A percentile compares a stretch with the other conserved stretches of the same genome.
Conservation (phyloP, 2,329 filamentous ascomycete genomes). For the Claviceps citrina region DNA sequence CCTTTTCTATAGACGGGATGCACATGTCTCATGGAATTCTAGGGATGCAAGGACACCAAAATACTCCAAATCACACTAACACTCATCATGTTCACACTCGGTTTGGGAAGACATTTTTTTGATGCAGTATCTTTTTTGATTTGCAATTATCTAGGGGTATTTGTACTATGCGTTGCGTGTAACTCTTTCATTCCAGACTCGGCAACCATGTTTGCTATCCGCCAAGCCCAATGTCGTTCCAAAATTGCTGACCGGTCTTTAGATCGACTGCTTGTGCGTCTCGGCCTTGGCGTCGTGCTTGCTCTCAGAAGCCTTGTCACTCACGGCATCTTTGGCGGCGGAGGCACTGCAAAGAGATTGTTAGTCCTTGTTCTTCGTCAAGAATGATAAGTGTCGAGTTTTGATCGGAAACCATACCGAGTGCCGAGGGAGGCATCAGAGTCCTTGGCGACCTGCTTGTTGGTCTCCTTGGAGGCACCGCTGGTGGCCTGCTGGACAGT, state of each 20-base stretch:
- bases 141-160: slow-evolving; percentile 8
- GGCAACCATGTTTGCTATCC: neutral
- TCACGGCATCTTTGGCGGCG: slow-evolving; percentile 33
- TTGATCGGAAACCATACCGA: slow-evolving; percentile 35
- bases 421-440: slow-evolving; percentile 34
- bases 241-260: slow-evolving; percentile 12
- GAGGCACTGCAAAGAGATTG: slow-evolving; percentile 20
- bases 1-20: too few species aligned
- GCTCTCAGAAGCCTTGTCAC: slow-evolving; percentile 30
- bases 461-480: slow-evolving; percentile 49
- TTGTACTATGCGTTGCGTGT: neutral
- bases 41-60: too few species aligned
- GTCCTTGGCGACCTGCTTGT: slow-evolving; percentile 55
- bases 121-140: neutral
- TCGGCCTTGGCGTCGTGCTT: slow-evolving; percentile 25
- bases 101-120: too few species aligned
- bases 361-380: too few species aligned
- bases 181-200: neutral
- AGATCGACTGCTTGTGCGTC: slow-evolving; percentile 26
- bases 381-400: too few species aligned
- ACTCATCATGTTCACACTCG: too few species aligned
- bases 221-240: neutral
- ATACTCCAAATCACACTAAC: too few species aligned
- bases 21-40: too few species aligned
- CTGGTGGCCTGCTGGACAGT: slow-evolving; percentile 40